Base-by-base conservation (phyloP, 805 yeast genomes). In the Isabelozyma pseudorhagii region DNA sequence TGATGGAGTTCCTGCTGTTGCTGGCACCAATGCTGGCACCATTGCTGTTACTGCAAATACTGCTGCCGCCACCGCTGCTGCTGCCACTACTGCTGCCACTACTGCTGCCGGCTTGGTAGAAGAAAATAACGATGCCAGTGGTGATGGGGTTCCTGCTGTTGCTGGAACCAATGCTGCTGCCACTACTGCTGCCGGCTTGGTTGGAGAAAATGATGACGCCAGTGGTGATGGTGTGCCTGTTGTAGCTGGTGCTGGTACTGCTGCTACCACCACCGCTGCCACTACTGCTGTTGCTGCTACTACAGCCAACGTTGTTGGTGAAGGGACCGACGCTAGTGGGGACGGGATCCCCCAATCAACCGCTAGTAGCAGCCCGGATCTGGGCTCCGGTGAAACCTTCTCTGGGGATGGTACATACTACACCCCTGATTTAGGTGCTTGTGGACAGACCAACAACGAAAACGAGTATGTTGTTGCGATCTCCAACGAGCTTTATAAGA, bases 401-500 rank as follows among this genome's bases (percentile, higher is more conserved):
- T 45, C 67, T 2, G 83, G 83, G 41, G 63, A 78, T 51, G 84
- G 82, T 47, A 80, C 84, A 29, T 80, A 64, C 63, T 80, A 77
- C 59, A 58, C 61, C 29, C 70, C 78, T 17, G 73, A 73, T 5
- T 57, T 66, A 43, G 87, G 85, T 49, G 81, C 85, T 21, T 83
- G 87, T 66, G 87, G 87, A 40, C 51, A 56, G 42, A 60, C 70
- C 52, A 74, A 66, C 67, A 47, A 68, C 14, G 80, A 72, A 52
- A 34, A 67, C n/a, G 87, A 82, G 56, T 61, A 62, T 50, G 73
- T 82, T 54, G 83, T 77, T 41, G 87, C 87, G 39, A 66, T 82
- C 54, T 75, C 80, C 49, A 68, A 66, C 53, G 59, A 59, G 45
- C 69, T 78, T 57, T 78, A 67, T 58, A 68, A 71, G 53, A 56